Evolutionary conservation across 1,284 basidiomycete species (phyloP), one percentile per base, ranked within the genome.

Genomic region (Puccinia brachypodii): DNA sequence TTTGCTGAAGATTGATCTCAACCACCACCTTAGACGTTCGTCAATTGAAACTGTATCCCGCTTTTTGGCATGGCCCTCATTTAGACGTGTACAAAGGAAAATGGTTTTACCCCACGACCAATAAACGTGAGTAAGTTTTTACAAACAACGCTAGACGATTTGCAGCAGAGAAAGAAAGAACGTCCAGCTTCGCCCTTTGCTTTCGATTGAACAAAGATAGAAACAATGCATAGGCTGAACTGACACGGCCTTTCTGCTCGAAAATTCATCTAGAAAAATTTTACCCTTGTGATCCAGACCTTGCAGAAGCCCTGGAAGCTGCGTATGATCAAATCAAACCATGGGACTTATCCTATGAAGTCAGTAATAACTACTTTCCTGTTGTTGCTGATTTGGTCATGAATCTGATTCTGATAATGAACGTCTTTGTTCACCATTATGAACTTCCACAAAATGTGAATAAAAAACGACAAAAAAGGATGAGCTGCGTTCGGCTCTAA

Each of bases 301-400:
- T 88, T 1, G 84, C 87, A 7, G 69, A 82, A 0, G 85, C 86
- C 19, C 84, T 88, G 40, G 87, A 88, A 66, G 50, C 80, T 2
- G 87, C 87, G 0, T 88, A 87, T 77, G 75, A 83, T 0, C 62
- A 84, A 22, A 87, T 87, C 31, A 82, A 84, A 22, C 87, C 87
- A 0, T 87, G 86, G 85, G 83, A 85, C 53, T 33, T 81, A 3
- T 81, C 75, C 4, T 85, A 85, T 58, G 82, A 77, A 19, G 84
- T 81, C 25, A 50, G 71, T 81, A 36, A 28, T 22, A 40, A 84
- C 14, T 82, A 83, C 33, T 82, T 83, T 42, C 83, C 83, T 1
- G 73, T 75, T 3, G 83, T 84, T 25, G 83, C 83, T 19, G 83
- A n/a, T 68, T 13, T 4, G 36, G 36, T 28, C 40, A 44, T 9